Base-by-base conservation (phyloP, 164 flowering plant species). In the Protea cynaroides region DNA sequence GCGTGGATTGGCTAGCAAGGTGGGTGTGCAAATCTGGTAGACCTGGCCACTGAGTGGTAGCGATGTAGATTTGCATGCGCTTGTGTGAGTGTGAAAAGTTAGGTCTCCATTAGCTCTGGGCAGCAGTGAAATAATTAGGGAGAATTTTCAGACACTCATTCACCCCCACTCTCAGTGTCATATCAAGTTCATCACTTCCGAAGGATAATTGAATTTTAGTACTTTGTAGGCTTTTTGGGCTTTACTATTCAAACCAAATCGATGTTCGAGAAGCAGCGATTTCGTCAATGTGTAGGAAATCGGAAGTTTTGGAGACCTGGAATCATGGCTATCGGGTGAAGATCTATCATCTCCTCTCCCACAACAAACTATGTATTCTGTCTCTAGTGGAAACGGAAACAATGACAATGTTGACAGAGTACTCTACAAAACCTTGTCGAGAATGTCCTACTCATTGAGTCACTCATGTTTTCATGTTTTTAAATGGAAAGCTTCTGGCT, bases 381-480 rank as follows among this genome's bases (percentile, higher is more conserved):
- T 75, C 51, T 63, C 83, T 19, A 61, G 69, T 62, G 66, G 74
- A 24, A 56, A 72, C 59, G 66, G 64, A 21, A 56, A 66, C 51
- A 63, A 74, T 17, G 61, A 73, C 23, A 82, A 79, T 63, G 70
- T 94, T 58, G 97, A 90, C 74, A 86, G 78, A 17, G 77, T 65
- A 54, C 93, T 94, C 62, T 85, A 60, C 75, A 82, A 82, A 88
- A 89, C 63, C 88, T 94, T 62, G 92, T 85, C 50, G 87, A 91
- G 71, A 87, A 89, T 59, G 83, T 94, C 25, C 97, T 96, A 37
- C 96, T 94, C 47, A 87, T 94, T 38, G 88, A 94, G 74, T 83
- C 95, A 40, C 86, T 89, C 72, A 87, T 94, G 71, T 97, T 93
- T 29, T 29, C 67, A 73, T 50, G 5, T 29, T n/a, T 25, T 60